Base-by-base conservation (phyloP, 2,329 filamentous ascomycete species). In the Hysterium pulicare region DNA sequence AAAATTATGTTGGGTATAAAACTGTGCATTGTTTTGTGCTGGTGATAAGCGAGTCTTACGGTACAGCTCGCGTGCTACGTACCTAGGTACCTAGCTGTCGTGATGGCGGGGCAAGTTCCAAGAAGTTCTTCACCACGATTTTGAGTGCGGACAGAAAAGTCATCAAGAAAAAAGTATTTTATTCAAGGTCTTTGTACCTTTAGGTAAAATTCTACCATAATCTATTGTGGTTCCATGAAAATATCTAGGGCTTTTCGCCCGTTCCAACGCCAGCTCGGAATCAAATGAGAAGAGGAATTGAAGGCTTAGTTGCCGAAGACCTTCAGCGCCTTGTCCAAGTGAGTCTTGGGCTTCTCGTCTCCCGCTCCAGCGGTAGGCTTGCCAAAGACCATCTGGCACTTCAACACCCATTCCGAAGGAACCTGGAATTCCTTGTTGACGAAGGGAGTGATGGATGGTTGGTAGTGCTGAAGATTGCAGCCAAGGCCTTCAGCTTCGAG, bases 341-440 rank as follows among this genome's bases (percentile, higher is more conserved):
- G 49, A 22, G 47, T 52, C 48, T 58, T 62, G 3, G 53, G 52
- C 50, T 60, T 49, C 11, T 47, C 50, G 42, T 59, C 61, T 11
- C 45, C 45, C 21, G 50, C 22, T 2, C 55, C 59, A 30, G 58
- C 63, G 6, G 51, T 51, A 1, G 57, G 52, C 32, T 58, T 59
- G 8, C 69, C 68, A 46, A 59, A 62, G 9, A 59, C 53, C 44
- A 61, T 28, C 44, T 62, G 54, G 11, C 36, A 40, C 44, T 59
- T 59, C 17, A 53, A 33, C 10, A 42, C 43, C 58, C 59, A 61
- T 0, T 19, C 32, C n/a, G 44, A 49, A 3, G 56, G 55, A 5
- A 62, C 44, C 9, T 51, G 45, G 35, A 48, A 61, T 40, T 48
- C 53, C 45, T 61, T 48, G 30, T 40, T 50, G 23, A 56, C 44